phyloP scores from a whole-genome alignment of 192 early-diverging fungal species.

The Geosiphon pyriformis region DNA sequence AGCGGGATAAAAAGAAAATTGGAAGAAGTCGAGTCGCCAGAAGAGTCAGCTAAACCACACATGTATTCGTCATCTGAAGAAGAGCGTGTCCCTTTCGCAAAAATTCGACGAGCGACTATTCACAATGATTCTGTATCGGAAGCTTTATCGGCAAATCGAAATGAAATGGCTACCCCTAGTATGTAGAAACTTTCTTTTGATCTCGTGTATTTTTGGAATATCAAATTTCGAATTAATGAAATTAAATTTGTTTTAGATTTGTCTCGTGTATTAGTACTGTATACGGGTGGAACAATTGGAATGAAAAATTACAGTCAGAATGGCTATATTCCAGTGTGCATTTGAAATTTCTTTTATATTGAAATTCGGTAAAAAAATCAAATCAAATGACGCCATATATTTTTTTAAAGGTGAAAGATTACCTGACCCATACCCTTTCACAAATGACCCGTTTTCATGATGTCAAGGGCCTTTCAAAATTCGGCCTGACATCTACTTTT shows the following conservation, averaged over 20 bases:
- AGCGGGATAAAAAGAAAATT: background rate
- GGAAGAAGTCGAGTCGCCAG: background rate
- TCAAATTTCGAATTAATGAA: background rate
- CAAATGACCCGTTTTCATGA: conserved; percentile 82
- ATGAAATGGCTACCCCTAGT: conserved; percentile 14
- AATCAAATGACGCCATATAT: background rate
- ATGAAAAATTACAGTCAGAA: conserved; percentile 70
- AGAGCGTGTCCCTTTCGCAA: background rate
- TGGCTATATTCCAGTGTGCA: conserved; percentile 64
- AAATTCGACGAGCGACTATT: background rate
- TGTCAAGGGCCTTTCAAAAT: conserved; percentile 36
- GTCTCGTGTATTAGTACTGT: conserved; percentile 81
- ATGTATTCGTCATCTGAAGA: background rate
- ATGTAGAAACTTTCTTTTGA: background rate
- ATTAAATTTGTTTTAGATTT: conserved; percentile 42
- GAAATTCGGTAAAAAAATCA: background rate
- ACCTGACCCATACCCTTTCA: conserved; percentile 71
- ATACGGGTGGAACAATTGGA: conserved; percentile 94
- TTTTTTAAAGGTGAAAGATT: conserved; percentile 56
- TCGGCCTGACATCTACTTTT: conserved; percentile 19
- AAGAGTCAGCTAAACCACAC: background rate
- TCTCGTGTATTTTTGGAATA: background rate
- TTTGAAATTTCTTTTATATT: background rate
- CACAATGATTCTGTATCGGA: conserved; percentile 7
- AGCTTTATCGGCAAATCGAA: conserved; percentile 1